A percentile compares a stretch with the other conserved stretches of the same genome.
These are phyloP conservation scores for Esteya vermicola DNA, from an alignment of 2,329 filamentous ascomycete genomes.

Conservation along the genomic window DNA sequence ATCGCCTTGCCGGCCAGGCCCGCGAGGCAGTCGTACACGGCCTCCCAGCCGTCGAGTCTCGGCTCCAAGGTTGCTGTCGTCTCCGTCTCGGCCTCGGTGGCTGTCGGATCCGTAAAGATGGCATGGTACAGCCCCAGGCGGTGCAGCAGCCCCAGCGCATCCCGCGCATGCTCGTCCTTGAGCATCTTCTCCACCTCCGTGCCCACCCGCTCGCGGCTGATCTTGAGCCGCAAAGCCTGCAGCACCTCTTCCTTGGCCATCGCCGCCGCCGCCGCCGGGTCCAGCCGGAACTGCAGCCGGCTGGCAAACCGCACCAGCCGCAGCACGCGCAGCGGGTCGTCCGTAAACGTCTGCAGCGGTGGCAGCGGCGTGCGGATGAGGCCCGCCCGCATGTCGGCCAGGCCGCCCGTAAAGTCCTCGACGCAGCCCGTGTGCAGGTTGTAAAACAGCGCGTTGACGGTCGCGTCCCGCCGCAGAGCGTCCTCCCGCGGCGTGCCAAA, in stretches of 20 bases:
- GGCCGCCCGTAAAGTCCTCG: constrained; percentile 75
- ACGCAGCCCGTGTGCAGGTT: constrained; percentile 68
- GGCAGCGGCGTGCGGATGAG: constrained; percentile 77
- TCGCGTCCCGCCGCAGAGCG: constrained; percentile 77
- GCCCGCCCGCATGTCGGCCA: constrained; percentile 56
- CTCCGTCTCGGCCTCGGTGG: constrained; percentile 19
- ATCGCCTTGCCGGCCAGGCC: constrained; percentile 28
- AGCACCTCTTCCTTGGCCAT: constrained; percentile 76
- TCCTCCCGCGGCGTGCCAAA: constrained; percentile 89
- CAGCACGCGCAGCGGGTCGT: constrained; percentile 79
- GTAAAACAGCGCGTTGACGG: constrained; percentile 91
- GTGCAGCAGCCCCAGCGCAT: constrained; percentile 51
- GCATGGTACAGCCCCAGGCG: constrained; percentile 53
- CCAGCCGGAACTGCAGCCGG: constrained; percentile 66
- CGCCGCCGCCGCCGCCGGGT: constrained; percentile 48
- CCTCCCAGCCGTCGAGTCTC: constrained; percentile 43
- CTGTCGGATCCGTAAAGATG: constrained; percentile 57
- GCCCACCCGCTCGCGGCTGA: constrained; percentile 80
- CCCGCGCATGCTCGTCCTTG: constrained; percentile 48
- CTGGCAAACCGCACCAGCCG: constrained; percentile 84
- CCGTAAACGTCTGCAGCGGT: constrained; percentile 83
- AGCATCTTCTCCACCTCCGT: constrained; percentile 88
- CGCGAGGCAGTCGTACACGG: constrained; percentile 50
- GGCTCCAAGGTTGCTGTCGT: constrained; percentile 34
- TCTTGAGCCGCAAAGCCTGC: constrained; percentile 68